phyloP scores from a whole-genome alignment of 2,329 filamentous ascomycete species.

The Madurella mycetomatis region DNA sequence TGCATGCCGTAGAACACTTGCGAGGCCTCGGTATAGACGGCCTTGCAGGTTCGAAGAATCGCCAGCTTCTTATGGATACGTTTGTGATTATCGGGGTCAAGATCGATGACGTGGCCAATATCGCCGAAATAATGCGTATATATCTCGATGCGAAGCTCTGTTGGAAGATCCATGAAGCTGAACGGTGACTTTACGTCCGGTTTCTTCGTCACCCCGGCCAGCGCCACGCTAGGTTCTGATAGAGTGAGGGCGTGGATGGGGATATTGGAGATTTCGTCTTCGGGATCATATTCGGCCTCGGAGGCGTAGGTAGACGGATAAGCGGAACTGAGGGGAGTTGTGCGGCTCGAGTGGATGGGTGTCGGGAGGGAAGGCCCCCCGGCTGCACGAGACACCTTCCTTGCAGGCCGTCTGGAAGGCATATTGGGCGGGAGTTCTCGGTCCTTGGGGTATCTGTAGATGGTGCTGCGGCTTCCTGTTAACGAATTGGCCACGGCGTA shows the following conservation, averaged over 20 bases:
- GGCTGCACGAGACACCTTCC: conserved; percentile 29
- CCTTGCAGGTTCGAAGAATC: conserved; percentile 57
- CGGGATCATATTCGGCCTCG: conserved; percentile 35
- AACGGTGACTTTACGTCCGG: conserved; percentile 44
- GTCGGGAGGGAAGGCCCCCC: conserved; percentile 26
- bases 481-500: neutral
- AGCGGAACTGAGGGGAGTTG: conserved; percentile 36
- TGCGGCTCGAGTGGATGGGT: conserved; percentile 31
- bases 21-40: conserved; percentile 59
- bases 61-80: conserved; percentile 55
- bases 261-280: conserved; percentile 39
- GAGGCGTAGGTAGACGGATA: conserved; percentile 36
- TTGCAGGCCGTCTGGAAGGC: conserved; percentile 25
- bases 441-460: neutral
- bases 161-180: conserved; percentile 62
- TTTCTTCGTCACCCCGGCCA: conserved; percentile 22
- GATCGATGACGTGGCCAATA: conserved; percentile 54
- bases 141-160: conserved; percentile 65
- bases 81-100: conserved; percentile 63
- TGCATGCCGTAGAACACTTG: conserved; percentile 62
- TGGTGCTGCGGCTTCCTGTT: neutral
- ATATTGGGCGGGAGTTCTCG: conserved; percentile 16
- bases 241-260: conserved; percentile 43
- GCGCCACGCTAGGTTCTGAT: conserved; percentile 27
- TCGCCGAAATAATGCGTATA: conserved; percentile 60